These are phyloP conservation scores for Candida rishiriensis DNA, from an alignment of 805 yeast species.

Conservation along the genomic window DNA sequence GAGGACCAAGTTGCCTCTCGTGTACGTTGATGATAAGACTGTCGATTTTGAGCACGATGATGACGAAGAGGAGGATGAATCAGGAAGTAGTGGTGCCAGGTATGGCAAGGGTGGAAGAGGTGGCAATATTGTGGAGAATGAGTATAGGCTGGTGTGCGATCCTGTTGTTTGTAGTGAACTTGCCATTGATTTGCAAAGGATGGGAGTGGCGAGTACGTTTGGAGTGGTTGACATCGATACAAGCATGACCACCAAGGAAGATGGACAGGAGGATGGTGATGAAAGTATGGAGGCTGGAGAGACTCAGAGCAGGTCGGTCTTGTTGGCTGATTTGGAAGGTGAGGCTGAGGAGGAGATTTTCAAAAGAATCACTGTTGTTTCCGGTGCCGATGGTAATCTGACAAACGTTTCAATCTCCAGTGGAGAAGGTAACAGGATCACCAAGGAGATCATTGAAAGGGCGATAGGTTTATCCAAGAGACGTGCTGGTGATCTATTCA, in stretches of 20 bases:
- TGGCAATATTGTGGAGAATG: slow-evolving; percentile 43
- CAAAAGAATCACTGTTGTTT: slow-evolving; percentile 48
- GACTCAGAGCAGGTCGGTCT: slow-evolving; percentile 27
- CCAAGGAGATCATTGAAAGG: slow-evolving; percentile 41
- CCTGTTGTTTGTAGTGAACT: slow-evolving; percentile 35
- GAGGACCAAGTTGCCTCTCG: slow-evolving; percentile 58
- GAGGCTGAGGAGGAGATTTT: slow-evolving; percentile 73
- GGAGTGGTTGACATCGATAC: slow-evolving; percentile 50
- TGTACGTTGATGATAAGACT: slow-evolving; percentile 62
- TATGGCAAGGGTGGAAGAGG: slow-evolving; percentile 8
- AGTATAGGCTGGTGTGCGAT: slow-evolving; percentile 57
- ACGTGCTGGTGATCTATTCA: slow-evolving; percentile 39
- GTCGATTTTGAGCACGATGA: slow-evolving; percentile 48
- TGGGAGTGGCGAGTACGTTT: slow-evolving; percentile 49
- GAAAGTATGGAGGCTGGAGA: slow-evolving; percentile 28
- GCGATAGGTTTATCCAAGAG: slow-evolving; percentile 44
- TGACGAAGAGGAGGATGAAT: slow-evolving; percentile 41
- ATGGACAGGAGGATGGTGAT: slow-evolving; percentile 15
- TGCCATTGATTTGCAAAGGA: slow-evolving; percentile 31
- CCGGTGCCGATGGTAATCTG: slow-evolving; percentile 27
- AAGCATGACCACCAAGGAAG: slow-evolving; percentile 29
- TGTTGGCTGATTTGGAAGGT: slow-evolving; percentile 77
- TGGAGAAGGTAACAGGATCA: slow-evolving; percentile 41
- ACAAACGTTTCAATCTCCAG: slow-evolving; percentile 47
- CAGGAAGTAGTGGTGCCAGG: slow-evolving; percentile 45